A percentile compares a stretch with the other conserved stretches of the same genome.
phyloP scores from a whole-genome alignment of 2,329 filamentous ascomycete genomes.

The Colletotrichum theobromicola region DNA sequence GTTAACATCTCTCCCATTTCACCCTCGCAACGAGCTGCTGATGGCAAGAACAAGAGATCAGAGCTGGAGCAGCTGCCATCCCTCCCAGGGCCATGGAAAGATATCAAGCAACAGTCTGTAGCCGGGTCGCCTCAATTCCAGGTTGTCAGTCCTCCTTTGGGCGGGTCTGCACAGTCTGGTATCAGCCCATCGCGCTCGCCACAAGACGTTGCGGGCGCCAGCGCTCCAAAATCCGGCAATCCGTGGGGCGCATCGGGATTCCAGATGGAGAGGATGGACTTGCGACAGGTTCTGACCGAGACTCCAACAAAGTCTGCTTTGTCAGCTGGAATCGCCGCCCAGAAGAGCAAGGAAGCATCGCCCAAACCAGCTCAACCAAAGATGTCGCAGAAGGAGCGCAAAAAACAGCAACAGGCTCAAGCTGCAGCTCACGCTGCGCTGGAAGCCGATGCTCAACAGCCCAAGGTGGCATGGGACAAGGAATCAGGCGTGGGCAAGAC shows the following conservation, averaged over 20 bases:
- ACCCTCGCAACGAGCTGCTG: constrained; percentile 1
- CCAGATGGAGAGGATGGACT: constrained; percentile 68
- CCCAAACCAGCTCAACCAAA: constrained; percentile 55
- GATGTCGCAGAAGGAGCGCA: constrained; percentile 91
- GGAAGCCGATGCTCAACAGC: constrained; percentile 34
- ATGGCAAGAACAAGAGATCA: not conserved
- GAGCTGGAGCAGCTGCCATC: constrained; percentile 24
- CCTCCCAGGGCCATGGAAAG: constrained; percentile 41
- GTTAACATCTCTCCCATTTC: constrained; percentile 30
- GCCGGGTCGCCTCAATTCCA: not conserved
- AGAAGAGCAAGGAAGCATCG: constrained; percentile 46
- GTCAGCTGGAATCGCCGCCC: constrained; percentile 58
- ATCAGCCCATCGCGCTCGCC: not conserved
- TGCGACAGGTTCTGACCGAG: constrained; percentile 78
- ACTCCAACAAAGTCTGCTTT: constrained; percentile 58
- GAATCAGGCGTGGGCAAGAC: constrained; percentile 40
- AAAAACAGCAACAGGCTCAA: constrained; percentile 77
- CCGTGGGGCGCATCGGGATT: constrained; percentile 59
- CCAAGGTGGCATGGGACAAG: constrained; percentile 52
- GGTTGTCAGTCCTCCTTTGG: not conserved
- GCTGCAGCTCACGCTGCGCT: constrained; percentile 48
- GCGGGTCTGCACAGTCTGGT: not conserved
- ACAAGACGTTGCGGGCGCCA: constrained; percentile 3
- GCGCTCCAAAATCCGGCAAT: constrained; percentile 29
- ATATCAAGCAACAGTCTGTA: constrained; percentile 33